Percentiles rank a stretch among this genome's conserved stretches.
Evolutionary conservation across 371 early-diverging fungal genomes (phyloP).

Genomic region (Parasitella parasitica): DNA sequence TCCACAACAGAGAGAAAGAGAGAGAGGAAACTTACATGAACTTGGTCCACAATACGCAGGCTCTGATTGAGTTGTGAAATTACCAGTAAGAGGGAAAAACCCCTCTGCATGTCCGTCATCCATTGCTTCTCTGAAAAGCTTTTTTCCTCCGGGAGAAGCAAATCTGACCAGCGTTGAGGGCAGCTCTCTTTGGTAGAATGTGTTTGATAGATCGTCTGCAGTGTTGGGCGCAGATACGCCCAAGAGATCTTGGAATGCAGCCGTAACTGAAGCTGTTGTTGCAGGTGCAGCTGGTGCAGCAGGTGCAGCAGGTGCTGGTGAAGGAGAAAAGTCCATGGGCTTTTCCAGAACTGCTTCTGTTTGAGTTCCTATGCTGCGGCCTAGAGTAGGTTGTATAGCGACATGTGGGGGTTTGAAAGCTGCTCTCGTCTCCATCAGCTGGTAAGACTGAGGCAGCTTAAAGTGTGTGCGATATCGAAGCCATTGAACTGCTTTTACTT

Average conservation of each 20-base stretch:
- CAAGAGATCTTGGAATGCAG: conserved; percentile 25
- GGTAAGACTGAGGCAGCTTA: neutral
- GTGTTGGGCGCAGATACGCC: conserved; percentile 10
- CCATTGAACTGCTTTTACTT: conserved; percentile 5
- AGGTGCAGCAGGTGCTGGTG: neutral
- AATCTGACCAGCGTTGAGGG: conserved; percentile 76
- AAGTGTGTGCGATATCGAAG: conserved; percentile 11
- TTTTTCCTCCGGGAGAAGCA: conserved; percentile 77
- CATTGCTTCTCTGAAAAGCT: conserved; percentile 77
- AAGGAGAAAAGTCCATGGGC: neutral
- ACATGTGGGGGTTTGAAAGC: neutral
- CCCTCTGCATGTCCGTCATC: conserved; percentile 79
- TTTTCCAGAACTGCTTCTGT: neutral
- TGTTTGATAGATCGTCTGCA: conserved; percentile 48
- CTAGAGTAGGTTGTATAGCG: neutral
- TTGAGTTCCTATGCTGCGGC: conserved; percentile 16
- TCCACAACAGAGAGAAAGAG: conserved; percentile 54
- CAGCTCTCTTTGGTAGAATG: conserved; percentile 78
- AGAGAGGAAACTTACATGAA: conserved; percentile 59
- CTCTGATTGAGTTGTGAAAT: conserved; percentile 90
- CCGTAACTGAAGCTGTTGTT: neutral
- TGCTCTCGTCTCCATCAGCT: neutral
- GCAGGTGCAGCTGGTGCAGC: neutral
- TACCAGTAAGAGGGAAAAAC: conserved; percentile 84
- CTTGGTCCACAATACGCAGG: conserved; percentile 69